Percentiles rank a stretch among this genome's conserved stretches.
Conservation (phyloP, 306 rosid species). For the Dicorynia guianensis region DNA sequence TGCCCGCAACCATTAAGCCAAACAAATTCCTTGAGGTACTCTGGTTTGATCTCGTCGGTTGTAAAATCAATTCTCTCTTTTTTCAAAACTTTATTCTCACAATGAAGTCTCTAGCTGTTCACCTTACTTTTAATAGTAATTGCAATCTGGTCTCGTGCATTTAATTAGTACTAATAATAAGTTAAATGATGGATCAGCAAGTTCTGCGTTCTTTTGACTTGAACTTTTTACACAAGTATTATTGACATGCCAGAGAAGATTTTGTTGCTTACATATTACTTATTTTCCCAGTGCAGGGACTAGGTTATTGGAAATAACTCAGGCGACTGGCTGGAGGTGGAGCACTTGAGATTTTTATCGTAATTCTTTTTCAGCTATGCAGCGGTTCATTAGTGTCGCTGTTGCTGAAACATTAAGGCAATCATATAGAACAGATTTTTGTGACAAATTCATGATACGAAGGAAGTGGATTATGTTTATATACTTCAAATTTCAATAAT, state of each 20-base stretch:
- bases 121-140: too few species aligned
- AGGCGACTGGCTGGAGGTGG: conserved; percentile 1
- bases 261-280: not conserved
- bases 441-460: not conserved
- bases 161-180: too few species aligned
- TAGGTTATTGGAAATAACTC: conserved; percentile 13
- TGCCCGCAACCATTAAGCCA: too few species aligned
- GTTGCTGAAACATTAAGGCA: conserved; percentile 11
- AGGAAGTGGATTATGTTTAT: not conserved
- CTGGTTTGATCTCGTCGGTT: too few species aligned
- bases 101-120: too few species aligned
- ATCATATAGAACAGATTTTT: not conserved
- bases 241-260: not conserved
- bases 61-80: too few species aligned
- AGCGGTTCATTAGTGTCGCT: not conserved
- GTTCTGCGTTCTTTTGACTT: not conserved
- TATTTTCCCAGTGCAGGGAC: conserved; percentile 28
- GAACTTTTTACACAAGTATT: not conserved
- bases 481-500: not conserved
- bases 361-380: not conserved
- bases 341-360: not conserved
- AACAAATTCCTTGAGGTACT: too few species aligned
- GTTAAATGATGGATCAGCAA: not conserved
- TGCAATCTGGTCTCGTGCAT: too few species aligned
- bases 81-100: too few species aligned